Percentiles rank a stretch among this genome's conserved stretches.
Conservation (phyloP, 2,329 filamentous ascomycete species). For the Biscogniauxia marginata region DNA sequence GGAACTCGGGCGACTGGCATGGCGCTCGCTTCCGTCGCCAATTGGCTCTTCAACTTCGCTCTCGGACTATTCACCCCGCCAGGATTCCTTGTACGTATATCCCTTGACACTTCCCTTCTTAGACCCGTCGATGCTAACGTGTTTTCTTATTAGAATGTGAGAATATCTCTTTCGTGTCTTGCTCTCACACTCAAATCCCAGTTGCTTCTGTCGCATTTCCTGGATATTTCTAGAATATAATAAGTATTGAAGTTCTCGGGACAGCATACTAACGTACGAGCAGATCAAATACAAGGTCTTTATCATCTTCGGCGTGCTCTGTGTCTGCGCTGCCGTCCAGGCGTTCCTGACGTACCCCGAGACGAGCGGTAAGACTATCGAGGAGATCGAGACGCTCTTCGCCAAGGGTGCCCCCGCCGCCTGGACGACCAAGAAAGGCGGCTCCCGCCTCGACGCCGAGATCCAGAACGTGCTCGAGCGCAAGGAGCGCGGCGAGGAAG, state of each 20-base stretch:
- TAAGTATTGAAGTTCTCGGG: no score
- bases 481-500: conserved; percentile 19
- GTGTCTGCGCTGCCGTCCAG: conserved; percentile 33
- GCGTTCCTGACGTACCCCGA: conserved; percentile 37
- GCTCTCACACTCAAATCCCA: no score
- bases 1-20: conserved; percentile 60
- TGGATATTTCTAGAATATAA: no score
- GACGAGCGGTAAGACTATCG: conserved; percentile 40
- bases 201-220: no score
- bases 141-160: no score
- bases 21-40: conserved; percentile 54
- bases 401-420: conserved; percentile 34
- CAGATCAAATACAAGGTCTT: conserved; percentile 51
- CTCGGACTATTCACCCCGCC: conserved; percentile 58
- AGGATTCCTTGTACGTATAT: no score
- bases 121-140: no score
- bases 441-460: conserved; percentile 28
- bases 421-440: conserved; percentile 39
- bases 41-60: conserved; percentile 59
- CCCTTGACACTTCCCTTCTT: no score
- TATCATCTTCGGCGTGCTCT: conserved; percentile 40
- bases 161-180: no score
- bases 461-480: conserved; percentile 29
- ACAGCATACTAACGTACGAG: neutral
- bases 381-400: conserved; percentile 38